These are phyloP conservation scores for Monosporozyma yasuniensis DNA, from an alignment of 805 yeast genomes.

Conservation along the genomic window DNA sequence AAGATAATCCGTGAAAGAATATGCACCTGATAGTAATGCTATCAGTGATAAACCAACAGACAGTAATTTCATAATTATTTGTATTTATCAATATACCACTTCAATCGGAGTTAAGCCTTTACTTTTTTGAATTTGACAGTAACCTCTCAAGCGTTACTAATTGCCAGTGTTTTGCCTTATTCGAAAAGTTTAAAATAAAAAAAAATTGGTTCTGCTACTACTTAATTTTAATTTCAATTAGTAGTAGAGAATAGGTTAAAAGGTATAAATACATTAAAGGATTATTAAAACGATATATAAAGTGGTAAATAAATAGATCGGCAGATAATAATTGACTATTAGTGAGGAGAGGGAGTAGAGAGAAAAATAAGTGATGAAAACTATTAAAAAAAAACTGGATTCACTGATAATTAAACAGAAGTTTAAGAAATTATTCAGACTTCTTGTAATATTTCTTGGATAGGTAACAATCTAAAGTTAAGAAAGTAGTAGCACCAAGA, in stretches of 20 bases:
- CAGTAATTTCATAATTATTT: neutral
- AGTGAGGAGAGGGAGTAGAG: too few species aligned
- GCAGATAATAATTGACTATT: too few species aligned
- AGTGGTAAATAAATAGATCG: too few species aligned
- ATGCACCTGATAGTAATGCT: neutral
- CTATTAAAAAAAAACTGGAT: neutral
- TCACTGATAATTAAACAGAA: neutral
- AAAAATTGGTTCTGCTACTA: too few species aligned
- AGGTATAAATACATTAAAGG: neutral
- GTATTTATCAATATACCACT: neutral
- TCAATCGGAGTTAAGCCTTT: neutral
- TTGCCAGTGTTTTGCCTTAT: neutral
- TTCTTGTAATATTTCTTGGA: constrained; percentile 47
- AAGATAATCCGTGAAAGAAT: constrained; percentile 52
- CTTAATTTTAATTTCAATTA: too few species aligned
- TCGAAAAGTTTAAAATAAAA: neutral
- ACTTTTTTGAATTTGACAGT: neutral
- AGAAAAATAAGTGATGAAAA: neutral
- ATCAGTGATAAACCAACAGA: neutral
- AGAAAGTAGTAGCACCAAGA: constrained; percentile 44
- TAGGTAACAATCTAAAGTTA: constrained; percentile 45
- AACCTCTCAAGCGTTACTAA: too few species aligned
- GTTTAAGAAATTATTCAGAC: constrained; percentile 29
- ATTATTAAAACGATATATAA: neutral
- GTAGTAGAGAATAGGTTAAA: too few species aligned